A percentile compares a stretch with the other conserved stretches of the same genome.
Conservation (phyloP, 345 rosid genomes). For the Salix purpurea region DNA sequence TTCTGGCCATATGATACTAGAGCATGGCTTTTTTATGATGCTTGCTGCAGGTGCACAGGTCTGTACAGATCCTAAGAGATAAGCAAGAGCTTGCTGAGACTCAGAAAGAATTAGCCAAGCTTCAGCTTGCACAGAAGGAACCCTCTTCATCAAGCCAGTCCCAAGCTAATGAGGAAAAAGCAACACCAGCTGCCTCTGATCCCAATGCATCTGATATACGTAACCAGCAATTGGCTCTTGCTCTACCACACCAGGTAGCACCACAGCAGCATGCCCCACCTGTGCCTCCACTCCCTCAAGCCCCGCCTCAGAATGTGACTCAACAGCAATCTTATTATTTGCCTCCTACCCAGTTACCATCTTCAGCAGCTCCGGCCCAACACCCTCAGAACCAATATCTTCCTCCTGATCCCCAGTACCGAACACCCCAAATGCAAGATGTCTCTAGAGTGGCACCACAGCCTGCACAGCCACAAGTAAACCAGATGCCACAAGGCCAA, state of each 20-base stretch:
- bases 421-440: constrained; percentile 60
- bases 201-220: constrained; percentile 47
- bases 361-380: constrained; percentile 41
- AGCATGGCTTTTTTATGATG: constrained; percentile 8
- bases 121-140: constrained; percentile 86
- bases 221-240: constrained; percentile 86
- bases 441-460: constrained; percentile 58
- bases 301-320: constrained; percentile 44
- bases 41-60: constrained; percentile 79
- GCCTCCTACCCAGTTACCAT: constrained; percentile 52
- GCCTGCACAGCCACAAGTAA: constrained; percentile 50
- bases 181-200: constrained; percentile 54
- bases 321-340: constrained; percentile 76
- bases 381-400: constrained; percentile 52
- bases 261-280: constrained; percentile 55
- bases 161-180: constrained; percentile 67
- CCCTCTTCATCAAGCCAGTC: constrained; percentile 65
- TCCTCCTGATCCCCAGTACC: constrained; percentile 60
- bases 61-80: constrained; percentile 94
- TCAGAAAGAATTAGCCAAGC: constrained; percentile 87
- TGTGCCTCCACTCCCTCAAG: constrained; percentile 43
- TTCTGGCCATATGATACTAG: background rate
- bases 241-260: constrained; percentile 77
- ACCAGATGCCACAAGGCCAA: constrained; percentile 39
- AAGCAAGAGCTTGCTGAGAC: constrained; percentile 96